Conservation (phyloP, 1,139 yeast species). For the Ogataea hybrid region DNA sequence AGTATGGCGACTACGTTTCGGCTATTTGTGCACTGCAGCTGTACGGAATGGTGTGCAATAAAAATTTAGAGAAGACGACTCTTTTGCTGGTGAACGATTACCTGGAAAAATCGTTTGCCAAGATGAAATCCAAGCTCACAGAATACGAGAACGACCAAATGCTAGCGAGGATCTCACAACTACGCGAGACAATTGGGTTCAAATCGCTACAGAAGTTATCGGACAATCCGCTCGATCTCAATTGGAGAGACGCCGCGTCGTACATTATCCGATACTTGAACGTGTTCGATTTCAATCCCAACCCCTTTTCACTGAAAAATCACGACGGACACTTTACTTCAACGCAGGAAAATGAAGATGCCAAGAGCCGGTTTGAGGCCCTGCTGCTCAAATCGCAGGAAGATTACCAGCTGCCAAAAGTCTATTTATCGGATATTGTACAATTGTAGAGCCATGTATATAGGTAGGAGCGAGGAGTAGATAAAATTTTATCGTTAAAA, state of each 20-base stretch:
- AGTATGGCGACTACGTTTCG: constrained; percentile 27
- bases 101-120: constrained; percentile 22
- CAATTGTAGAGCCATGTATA: constrained; percentile 3
- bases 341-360: constrained; percentile 7
- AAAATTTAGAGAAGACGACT: constrained; percentile 14
- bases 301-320: constrained; percentile 17
- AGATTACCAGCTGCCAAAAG: constrained; percentile 14
- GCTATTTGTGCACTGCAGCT: constrained; percentile 28
- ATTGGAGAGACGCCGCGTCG: constrained; percentile 30
- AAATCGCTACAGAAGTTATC: constrained; percentile 15
- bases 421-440: constrained; percentile 9
- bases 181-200: constrained; percentile 21
- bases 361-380: constrained; percentile 12
- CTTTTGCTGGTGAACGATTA: constrained; percentile 21
- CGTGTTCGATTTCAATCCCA: constrained; percentile 21
- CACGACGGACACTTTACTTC: constrained; percentile 16
- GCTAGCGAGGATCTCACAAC: constrained; percentile 7
- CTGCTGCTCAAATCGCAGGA: constrained; percentile 11
- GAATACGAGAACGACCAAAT: constrained; percentile 9
- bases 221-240: constrained; percentile 13
- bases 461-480: constrained; percentile 8
- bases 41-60: constrained; percentile 20
- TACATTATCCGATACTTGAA: constrained; percentile 21
- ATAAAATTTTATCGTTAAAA: constrained; percentile 8
- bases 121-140: constrained; percentile 22